Percentiles rank a stretch among this genome's conserved stretches.
Conservation (phyloP, 2,329 filamentous ascomycete genomes). For the Rutstroemia sp. region DNA sequence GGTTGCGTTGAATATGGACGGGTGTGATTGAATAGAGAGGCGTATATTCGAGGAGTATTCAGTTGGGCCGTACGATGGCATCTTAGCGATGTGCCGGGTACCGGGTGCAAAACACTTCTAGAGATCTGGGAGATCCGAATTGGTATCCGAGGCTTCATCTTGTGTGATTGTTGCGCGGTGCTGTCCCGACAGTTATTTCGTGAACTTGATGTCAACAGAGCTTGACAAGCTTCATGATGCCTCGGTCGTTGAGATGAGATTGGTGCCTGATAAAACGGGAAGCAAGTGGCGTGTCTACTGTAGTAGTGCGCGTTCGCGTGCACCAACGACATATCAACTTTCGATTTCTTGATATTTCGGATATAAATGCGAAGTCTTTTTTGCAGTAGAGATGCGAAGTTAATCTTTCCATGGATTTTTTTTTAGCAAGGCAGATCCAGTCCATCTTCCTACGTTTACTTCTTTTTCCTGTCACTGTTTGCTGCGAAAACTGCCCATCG, state of each 20-base stretch:
- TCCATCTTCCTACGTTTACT: no score
- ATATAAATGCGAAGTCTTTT: no score
- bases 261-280: neutral
- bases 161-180: neutral
- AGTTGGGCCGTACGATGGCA: neutral
- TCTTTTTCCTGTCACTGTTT: no score
- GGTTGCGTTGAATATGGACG: constrained; percentile 4
- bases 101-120: neutral
- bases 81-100: neutral
- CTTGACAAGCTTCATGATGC: neutral
- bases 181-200: neutral
- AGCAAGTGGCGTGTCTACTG: neutral
- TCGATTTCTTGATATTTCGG: no score
- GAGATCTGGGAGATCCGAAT: neutral
- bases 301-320: neutral
- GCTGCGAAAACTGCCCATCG: no score
- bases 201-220: neutral
- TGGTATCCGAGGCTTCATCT: neutral
- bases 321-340: no score
- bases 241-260: neutral
- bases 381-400: no score
- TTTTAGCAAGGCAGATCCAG: no score
- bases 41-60: neutral
- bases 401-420: no score
- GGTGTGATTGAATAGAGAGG: neutral